phyloP scores from a whole-genome alignment of 768 basidiomycete genomes.

The Trametes cubensis region DNA sequence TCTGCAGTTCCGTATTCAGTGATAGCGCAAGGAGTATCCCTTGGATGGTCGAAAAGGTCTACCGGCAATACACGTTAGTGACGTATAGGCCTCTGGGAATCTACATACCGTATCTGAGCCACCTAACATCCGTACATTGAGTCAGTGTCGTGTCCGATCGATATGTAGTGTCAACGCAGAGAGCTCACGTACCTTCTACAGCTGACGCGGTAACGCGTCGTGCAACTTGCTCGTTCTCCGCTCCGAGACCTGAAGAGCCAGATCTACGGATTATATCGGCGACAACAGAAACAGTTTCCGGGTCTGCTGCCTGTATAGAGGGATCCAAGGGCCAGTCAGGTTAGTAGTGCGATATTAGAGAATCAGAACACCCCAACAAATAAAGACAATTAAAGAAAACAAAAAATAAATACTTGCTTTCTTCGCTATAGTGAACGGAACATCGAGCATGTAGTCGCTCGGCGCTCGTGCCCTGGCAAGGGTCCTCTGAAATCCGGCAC shows the following conservation, averaged over 20 bases:
- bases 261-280: background rate
- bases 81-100: background rate
- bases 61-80: too few species aligned
- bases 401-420: background rate
- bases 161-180: background rate
- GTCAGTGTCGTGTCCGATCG: too few species aligned
- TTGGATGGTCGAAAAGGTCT: constrained; percentile 8
- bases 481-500: constrained; percentile 27
- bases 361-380: too few species aligned
- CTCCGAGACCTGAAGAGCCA: background rate
- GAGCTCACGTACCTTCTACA: background rate
- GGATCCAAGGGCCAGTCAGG: too few species aligned
- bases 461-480: background rate
- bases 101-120: constrained; percentile 8
- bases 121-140: background rate
- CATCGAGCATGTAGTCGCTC: background rate
- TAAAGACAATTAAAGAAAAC: too few species aligned
- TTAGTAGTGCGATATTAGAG: too few species aligned
- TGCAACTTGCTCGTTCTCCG: background rate
- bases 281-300: background rate
- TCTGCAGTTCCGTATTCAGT: constrained; percentile 4
- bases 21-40: constrained; percentile 13
- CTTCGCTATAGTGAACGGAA: background rate
- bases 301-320: background rate
- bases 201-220: background rate